Conservation (phyloP, 768 basidiomycete genomes). For the Albatrellus ellisii region DNA sequence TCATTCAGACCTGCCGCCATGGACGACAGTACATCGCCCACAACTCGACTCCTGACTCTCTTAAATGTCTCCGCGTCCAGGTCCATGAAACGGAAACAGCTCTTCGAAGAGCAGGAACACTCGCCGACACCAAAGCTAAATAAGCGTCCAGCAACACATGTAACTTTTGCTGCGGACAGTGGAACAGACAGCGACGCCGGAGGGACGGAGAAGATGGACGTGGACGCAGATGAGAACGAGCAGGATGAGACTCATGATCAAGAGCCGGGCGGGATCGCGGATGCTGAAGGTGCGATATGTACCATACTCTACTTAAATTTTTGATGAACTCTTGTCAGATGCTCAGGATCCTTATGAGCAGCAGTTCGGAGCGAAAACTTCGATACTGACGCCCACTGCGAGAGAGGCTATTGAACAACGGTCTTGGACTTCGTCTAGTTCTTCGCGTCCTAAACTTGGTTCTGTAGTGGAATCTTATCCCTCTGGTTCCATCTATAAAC, state of each 20-base stretch:
- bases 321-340: conserved; percentile 4
- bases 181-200: neutral
- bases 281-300: neutral
- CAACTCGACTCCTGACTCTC: conserved; percentile 74
- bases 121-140: conserved; percentile 50
- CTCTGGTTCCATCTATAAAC: conserved; percentile 19
- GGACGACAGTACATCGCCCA: conserved; percentile 36
- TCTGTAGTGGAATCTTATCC: conserved; percentile 36
- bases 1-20: conserved; percentile 1
- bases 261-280: neutral
- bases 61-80: conserved; percentile 83
- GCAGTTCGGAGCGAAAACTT: conserved; percentile 58
- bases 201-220: conserved; percentile 8
- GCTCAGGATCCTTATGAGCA: conserved; percentile 43
- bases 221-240: neutral
- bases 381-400: conserved; percentile 33
- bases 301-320: neutral
- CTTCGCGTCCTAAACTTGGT: conserved; percentile 46
- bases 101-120: conserved; percentile 24
- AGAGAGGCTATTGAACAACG: conserved; percentile 39
- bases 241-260: neutral
- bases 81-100: conserved; percentile 39
- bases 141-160: conserved; percentile 33
- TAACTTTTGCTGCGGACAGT: conserved; percentile 9
- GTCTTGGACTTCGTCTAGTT: conserved; percentile 41